Base-by-base conservation (phyloP, 768 basidiomycete species). In the Calocera viscosa region DNA sequence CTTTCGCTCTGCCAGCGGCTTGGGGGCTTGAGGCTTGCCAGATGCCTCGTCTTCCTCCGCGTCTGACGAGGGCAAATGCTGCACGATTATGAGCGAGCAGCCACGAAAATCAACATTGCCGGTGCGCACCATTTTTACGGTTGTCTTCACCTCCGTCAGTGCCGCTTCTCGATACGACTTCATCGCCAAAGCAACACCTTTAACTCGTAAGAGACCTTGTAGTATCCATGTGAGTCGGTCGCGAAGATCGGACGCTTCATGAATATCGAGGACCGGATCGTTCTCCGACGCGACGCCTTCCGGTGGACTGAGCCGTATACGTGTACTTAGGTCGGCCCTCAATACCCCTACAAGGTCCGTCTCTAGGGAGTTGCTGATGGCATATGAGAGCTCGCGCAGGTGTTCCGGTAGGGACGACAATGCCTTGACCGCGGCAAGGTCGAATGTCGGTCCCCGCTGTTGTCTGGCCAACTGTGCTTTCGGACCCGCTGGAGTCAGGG, bases 341-440 rank as follows among this genome's bases (percentile, higher is more conserved):
- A 94, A 80, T 1, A 87, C 82, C 28, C 80, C 80, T n/a, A 91
- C 84, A 1, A 94, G 78, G 73, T 95, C 92, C 19, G 83, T 79
- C 5, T 91, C 86, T 26, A 96, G 78, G 0, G 89, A 88, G 1
- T 82, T 78, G 0, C 89, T 84, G 69, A 96, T 91, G 71, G 92
- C 85, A 72, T 84, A 79, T 0, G 87, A 86, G 41, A 95, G 77
- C 0, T 79, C 77, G n/a, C 82, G 83, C 16, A 96, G 79, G 70
- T 90, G 88, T 3, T 79, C 73, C 0, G 93, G 92, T 14, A 96
- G 81, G 11, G 86, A 82, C n/a, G 83, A 72, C 69, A 93, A 91
- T 0, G 91, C 88, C 10, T 78, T 75, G 30, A 94, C 77, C 0
- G 85, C 84, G 0, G 88, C 87, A 12, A 94, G 78, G 0, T 87